A percentile compares a stretch with the other conserved stretches of the same genome.
Conservation (phyloP, 768 basidiomycete genomes). For the Naematelia encephala region DNA sequence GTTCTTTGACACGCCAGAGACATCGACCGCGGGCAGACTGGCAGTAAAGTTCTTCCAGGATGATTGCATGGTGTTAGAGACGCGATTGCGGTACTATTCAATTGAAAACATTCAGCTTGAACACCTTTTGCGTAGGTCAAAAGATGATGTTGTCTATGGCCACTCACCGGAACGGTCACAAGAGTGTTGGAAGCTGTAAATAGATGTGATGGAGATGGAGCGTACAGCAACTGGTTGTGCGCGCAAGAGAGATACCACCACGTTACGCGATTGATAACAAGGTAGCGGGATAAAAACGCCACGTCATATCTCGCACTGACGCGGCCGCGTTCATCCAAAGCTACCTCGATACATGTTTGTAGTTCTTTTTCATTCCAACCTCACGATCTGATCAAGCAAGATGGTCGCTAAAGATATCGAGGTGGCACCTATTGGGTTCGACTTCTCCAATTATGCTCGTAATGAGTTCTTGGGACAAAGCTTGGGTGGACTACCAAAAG, state of each 20-base stretch:
- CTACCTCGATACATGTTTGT: neutral
- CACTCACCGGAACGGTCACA: too few species aligned
- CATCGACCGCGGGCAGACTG: constrained; percentile 41
- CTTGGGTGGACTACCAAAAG: constrained; percentile 46
- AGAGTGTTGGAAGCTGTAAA: too few species aligned
- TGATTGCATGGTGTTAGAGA: constrained; percentile 39
- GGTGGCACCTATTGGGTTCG: constrained; percentile 42
- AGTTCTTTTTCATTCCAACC: neutral
- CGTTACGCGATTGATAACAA: neutral
- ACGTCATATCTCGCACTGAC: constrained; percentile 8
- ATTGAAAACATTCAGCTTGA: too few species aligned
- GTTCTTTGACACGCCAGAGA: constrained; percentile 41
- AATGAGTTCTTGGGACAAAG: constrained; percentile 47
- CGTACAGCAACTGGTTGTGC: neutral
- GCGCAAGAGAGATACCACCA: neutral
- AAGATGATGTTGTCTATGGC: too few species aligned
- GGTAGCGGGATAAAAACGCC: neutral
- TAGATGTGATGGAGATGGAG: neutral
- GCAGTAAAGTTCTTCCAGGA: constrained; percentile 45
- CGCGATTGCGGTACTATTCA: too few species aligned
- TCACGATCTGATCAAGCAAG: constrained; percentile 3
- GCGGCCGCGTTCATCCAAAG: neutral
- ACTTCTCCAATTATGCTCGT: constrained; percentile 50
- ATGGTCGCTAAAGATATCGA: constrained; percentile 29
- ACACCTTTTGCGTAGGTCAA: too few species aligned